Percentiles rank a stretch among this genome's conserved stretches.
phyloP scores from a whole-genome alignment of 2,329 filamentous ascomycete species.

The Fusarium sarcochroum region DNA sequence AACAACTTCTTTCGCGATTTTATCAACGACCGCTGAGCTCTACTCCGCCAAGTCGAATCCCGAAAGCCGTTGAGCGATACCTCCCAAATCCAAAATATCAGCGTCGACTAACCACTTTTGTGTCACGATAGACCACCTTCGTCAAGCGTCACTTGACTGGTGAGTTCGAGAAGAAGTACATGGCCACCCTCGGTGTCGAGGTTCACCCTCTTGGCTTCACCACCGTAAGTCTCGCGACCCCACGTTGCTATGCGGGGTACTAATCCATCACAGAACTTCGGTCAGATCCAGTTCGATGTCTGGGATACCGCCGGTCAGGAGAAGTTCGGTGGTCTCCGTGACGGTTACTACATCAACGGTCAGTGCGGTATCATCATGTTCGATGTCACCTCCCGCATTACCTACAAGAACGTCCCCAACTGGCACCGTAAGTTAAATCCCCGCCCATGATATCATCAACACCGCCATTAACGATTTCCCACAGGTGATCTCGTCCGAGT shows the following conservation, averaged over 20 bases:
- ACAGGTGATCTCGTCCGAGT: slow-evolving; percentile 97
- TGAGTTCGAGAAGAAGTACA: slow-evolving; percentile 99
- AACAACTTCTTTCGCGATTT: slow-evolving; percentile 37
- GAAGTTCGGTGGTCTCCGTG: slow-evolving; percentile 99
- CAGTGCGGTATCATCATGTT: slow-evolving; percentile 99
- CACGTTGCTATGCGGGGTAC: slow-evolving; percentile 44
- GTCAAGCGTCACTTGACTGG: slow-evolving; percentile 99
- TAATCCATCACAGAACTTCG: slow-evolving; percentile 79
- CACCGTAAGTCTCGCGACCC: slow-evolving; percentile 78
- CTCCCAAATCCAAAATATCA: slow-evolving; percentile 10
- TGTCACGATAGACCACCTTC: slow-evolving; percentile 87
- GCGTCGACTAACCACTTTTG: slow-evolving; percentile 39
- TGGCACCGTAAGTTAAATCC: slow-evolving; percentile 88
- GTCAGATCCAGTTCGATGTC: slow-evolving; percentile 97
- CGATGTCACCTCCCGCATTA: slow-evolving; percentile 98
- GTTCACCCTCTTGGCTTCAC: slow-evolving; percentile 98
- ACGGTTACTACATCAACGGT: slow-evolving; percentile 99
- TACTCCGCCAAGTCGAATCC: slow-evolving; percentile 43
- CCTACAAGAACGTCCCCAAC: slow-evolving; percentile 99
- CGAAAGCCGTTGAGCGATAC: slow-evolving; percentile 27
- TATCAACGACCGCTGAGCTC: slow-evolving; percentile 39
- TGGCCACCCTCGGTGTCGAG: slow-evolving; percentile 98
- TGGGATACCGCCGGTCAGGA: slow-evolving; percentile 99
- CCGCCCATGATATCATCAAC: not conserved
- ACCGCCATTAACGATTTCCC: slow-evolving; percentile 35